Evolutionary conservation across 129 eudicot genomes (phyloP), one percentile per base, ranked within the genome.

Genomic region (Dittrichia graveolens): DNA sequence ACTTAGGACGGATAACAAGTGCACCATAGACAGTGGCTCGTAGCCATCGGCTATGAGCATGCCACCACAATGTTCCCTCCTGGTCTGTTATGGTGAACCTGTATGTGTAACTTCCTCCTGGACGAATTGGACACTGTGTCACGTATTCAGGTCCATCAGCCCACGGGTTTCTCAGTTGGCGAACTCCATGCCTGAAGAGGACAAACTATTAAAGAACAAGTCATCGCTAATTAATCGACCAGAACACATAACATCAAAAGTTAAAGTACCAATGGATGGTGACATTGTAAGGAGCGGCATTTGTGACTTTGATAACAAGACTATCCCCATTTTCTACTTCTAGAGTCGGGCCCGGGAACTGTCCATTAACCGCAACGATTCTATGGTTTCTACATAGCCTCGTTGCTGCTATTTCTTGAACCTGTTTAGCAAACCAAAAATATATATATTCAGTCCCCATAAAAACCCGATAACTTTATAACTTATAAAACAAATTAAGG

Each of bases 11-110:
- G 14, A 91, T 88, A 19, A 91, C 48, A 6, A 91, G 82, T 9
- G 97, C 86, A 13, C 91, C 95, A 67, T 88, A 85, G 39, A 91
- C 90, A 3, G 95, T 91, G 3, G 95, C 87, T 60, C 96, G 79
- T 13, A 91, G 85, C 95, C 95, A 88, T 67, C 63, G 67, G 80
- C 86, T 85, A 63, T 87, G 96, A 65, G 96, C 96, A 68, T 90
- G 96, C 96, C 96, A 91, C 90, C 86, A 86, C 35, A 91, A 71
- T 8, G 97, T 91, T 14, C 97, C 96, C 55, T 82, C 91, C 49
- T 88, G 97, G 65, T 83, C 84, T 46, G 70, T 60, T 48, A 88
- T 88, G 7, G 84, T 88, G 82, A 79, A 88, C 52, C 81, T 49
- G 83, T 91, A 88, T 13, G 85, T 85, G 80, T 88, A 91, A 47